Percentiles rank a stretch among this genome's conserved stretches.
phyloP scores from a whole-genome alignment of 1,139 yeast species.

The Diutina sp. region DNA sequence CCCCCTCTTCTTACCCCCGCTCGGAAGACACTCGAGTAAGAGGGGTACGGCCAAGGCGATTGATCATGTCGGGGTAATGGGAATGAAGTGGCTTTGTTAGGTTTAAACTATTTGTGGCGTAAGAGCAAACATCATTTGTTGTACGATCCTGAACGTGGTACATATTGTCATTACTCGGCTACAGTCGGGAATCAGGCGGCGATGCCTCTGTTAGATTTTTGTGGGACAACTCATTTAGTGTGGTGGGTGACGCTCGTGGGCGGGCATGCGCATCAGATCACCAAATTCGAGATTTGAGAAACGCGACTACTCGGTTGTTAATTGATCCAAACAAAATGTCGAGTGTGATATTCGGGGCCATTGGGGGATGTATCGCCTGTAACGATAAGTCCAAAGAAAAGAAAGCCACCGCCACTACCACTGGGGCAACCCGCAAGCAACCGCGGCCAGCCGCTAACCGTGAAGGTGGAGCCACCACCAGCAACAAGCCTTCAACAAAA shows the following conservation, averaged over 20 bases:
- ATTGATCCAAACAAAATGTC: neutral
- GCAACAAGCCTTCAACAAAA: neutral
- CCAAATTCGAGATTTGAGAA: neutral
- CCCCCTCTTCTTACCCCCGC: neutral
- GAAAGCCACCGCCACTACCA: neutral
- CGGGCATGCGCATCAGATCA: neutral
- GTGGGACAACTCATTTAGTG: neutral
- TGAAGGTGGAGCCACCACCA: neutral
- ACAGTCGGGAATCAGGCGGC: too few species aligned
- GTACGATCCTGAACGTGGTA: too few species aligned
- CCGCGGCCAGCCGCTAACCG: neutral
- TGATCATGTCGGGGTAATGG: neutral
- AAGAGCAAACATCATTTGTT: too few species aligned
- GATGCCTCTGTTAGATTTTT: too few species aligned
- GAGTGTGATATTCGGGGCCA: neutral
- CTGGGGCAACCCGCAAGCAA: neutral
- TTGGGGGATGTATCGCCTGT: neutral
- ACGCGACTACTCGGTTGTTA: neutral
- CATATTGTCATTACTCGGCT: too few species aligned
- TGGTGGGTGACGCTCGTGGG: neutral
- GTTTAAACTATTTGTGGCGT: too few species aligned
- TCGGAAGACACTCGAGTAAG: neutral
- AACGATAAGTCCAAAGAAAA: neutral
- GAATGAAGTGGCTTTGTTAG: too few species aligned
- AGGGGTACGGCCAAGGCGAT: neutral